phyloP scores from a whole-genome alignment of 768 basidiomycete species.

The Paxillus rubicundulus region DNA sequence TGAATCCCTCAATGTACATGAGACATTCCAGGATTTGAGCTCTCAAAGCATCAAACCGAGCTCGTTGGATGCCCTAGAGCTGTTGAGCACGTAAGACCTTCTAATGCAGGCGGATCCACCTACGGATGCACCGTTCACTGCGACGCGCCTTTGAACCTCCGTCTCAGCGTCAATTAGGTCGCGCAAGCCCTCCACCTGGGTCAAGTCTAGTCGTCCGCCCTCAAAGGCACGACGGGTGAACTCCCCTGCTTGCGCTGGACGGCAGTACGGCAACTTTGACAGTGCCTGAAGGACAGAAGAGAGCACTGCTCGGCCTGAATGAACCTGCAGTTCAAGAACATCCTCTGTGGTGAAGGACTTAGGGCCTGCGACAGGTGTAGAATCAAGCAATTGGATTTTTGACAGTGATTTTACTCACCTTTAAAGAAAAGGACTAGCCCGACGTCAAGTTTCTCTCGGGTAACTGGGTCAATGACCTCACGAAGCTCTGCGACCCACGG shows the following conservation, averaged over 20 bases:
- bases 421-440: slow-evolving; percentile 81
- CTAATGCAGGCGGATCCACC: slow-evolving; percentile 24
- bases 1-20: slow-evolving; percentile 81
- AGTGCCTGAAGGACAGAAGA: slow-evolving; percentile 66
- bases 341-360: slow-evolving; percentile 84
- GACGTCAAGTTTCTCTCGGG: slow-evolving; percentile 66
- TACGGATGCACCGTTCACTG: slow-evolving; percentile 67
- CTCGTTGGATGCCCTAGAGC: slow-evolving; percentile 59
- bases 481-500: slow-evolving; percentile 74
- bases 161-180: slow-evolving; percentile 91
- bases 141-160: slow-evolving; percentile 73
- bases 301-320: slow-evolving; percentile 82
- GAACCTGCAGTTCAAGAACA: slow-evolving; percentile 80
- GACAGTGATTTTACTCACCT: slow-evolving; percentile 41
- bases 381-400: neutral
- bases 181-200: slow-evolving; percentile 84
- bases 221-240: slow-evolving; percentile 84
- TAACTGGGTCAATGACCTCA: slow-evolving; percentile 60
- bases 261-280: slow-evolving; percentile 56
- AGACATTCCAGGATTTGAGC: slow-evolving; percentile 67
- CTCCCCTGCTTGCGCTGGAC: slow-evolving; percentile 84
- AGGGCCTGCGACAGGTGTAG: slow-evolving; percentile 46
- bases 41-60: slow-evolving; percentile 63
- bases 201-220: slow-evolving; percentile 79
- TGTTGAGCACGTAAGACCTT: neutral